phyloP scores from a whole-genome alignment of 768 basidiomycete genomes.

The Boletus eberwhitei region DNA sequence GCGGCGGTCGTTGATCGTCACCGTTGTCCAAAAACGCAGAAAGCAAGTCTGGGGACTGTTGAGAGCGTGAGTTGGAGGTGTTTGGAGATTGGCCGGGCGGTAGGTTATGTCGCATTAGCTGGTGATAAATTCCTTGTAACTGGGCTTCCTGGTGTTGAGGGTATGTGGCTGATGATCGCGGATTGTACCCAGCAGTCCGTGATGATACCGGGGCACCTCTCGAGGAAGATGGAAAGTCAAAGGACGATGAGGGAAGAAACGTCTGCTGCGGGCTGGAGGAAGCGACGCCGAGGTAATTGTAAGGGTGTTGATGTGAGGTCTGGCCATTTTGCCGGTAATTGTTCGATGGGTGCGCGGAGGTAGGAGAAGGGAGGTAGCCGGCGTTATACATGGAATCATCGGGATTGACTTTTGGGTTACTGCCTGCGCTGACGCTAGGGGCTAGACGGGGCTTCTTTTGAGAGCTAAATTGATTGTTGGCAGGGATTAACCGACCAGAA shows the following conservation, averaged over 20 bases:
- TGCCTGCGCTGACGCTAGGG: constrained; percentile 18
- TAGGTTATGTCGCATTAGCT: constrained; percentile 28
- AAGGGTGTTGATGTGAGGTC: constrained; percentile 25
- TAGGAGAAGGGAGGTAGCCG: constrained; percentile 32
- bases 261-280: constrained; percentile 20
- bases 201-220: constrained; percentile 23
- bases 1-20: constrained; percentile 26
- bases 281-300: constrained; percentile 23
- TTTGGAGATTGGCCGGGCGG: constrained; percentile 19
- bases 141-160: constrained; percentile 31
- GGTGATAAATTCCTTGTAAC: constrained; percentile 31
- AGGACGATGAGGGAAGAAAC: constrained; percentile 23
- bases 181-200: constrained; percentile 23
- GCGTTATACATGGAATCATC: constrained; percentile 31
- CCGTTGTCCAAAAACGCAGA: constrained; percentile 29
- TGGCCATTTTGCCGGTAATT: constrained; percentile 30
- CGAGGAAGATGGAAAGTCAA: constrained; percentile 32
- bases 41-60: constrained; percentile 28
- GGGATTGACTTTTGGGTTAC: constrained; percentile 20
- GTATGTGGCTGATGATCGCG: constrained; percentile 24
- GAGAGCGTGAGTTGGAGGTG: constrained; percentile 18
- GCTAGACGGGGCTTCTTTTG: constrained; percentile 33
- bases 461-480: constrained; percentile 22
- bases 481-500: constrained; percentile 31
- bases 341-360: constrained; percentile 25